These are phyloP conservation scores for Colletotrichum spaethianum DNA, from an alignment of 2,329 filamentous ascomycete species.

Conservation along the genomic window DNA sequence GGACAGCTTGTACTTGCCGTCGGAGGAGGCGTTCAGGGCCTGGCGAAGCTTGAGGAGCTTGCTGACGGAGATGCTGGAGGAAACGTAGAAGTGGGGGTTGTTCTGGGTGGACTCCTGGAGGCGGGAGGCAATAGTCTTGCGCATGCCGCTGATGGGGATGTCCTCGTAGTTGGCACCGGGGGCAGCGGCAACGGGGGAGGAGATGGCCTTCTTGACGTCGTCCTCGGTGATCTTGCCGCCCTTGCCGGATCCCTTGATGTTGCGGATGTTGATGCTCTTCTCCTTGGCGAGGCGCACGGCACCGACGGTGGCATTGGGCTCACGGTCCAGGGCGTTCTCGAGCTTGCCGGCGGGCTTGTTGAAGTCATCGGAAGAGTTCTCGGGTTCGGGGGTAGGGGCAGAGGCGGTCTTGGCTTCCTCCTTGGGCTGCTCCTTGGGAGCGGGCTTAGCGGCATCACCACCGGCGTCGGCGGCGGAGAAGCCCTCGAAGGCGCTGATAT, in stretches of 20 bases:
- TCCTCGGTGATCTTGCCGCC: constrained; percentile 91
- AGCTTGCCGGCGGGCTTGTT: constrained; percentile 85
- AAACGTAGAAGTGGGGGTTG: constrained; percentile 99
- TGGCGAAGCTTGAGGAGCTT: constrained; percentile 97
- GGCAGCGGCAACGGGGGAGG: constrained; percentile 66
- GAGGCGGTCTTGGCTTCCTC: constrained; percentile 74
- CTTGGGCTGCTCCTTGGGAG: constrained; percentile 77
- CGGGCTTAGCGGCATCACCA: constrained; percentile 77
- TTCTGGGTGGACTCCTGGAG: constrained; percentile 87
- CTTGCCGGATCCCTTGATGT: constrained; percentile 89
- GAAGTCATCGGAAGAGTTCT: constrained; percentile 52
- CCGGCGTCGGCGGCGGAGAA: constrained; percentile 94
- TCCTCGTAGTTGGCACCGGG: constrained; percentile 84
- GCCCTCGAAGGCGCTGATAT: constrained; percentile 88
- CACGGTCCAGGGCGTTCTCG: constrained; percentile 86
- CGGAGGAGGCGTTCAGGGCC: constrained; percentile 88
- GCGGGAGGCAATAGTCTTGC: constrained; percentile 95
- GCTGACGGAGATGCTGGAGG: constrained; percentile 88
- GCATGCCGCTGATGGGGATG: constrained; percentile 89
- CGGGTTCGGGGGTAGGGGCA: constrained; percentile 67
- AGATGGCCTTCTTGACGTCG: constrained; percentile 90
- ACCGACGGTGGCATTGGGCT: constrained; percentile 79
- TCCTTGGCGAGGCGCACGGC: constrained; percentile 89
- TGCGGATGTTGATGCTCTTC: constrained; percentile 82
- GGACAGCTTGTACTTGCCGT: constrained; percentile 99